Evolutionary conservation across 768 basidiomycete species (phyloP), one percentile per base, ranked within the genome.

Genomic region (Myochromella boudieri): DNA sequence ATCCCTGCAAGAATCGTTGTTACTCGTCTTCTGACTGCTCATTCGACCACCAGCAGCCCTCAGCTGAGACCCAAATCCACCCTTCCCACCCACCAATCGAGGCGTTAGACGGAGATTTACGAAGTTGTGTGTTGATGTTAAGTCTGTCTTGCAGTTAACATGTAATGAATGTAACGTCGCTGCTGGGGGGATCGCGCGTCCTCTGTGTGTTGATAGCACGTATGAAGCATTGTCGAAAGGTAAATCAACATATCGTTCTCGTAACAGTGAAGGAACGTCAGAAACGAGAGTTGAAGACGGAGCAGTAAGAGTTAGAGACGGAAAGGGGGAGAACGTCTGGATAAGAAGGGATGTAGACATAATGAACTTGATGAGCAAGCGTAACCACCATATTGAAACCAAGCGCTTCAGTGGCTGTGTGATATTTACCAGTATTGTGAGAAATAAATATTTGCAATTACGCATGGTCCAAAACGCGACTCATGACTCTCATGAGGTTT

Each of bases 31-130:
- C 71, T 94, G 91, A 56, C 86, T 89, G 60, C 88, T 91, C 97
- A 99, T 99, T 25, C 95, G 81, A 10, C 97, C 95, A 54, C 97
- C 97, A 11, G 95, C 95, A 0, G 97, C 95, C 64, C 97, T 81
- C 54, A 99, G 75, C 71, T 97, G 94, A 14, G 88, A 91, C 3
- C 97, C 97, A 60, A 99, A 98, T 26, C 95, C 97, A 64, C 97
- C 95, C 68, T 98, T 99, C 15, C 97, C 97, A 39, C 95, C 95
- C 2, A 76, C 74, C 6, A 97, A 61, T 20, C 85, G 74, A 0
- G 91, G 86, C 1, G 78, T 70, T n/a, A 95, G 73, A 0, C 91
- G 78, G 1, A 97, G 71, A 2, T 77, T 74, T n/a, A 92, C 70
- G 21, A 88, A 65, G 10, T 55, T 59, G 12, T 52, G 45, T 0